Conservation (phyloP, 495 filamentous ascomycete genomes). For the Neurospora cerealis region DNA sequence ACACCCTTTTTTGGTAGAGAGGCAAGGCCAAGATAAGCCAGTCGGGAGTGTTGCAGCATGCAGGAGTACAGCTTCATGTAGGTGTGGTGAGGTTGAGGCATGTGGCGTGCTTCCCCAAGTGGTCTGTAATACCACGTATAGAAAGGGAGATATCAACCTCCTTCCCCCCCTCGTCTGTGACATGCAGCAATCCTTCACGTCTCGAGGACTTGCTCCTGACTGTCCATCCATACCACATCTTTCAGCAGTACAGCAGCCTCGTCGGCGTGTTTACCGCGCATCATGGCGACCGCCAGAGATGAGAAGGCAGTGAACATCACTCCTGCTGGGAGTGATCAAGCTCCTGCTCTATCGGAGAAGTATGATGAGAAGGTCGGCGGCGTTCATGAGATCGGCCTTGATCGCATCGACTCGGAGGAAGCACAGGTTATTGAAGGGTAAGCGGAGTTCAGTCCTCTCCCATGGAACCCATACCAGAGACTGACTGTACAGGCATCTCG, state of each 20-base stretch:
- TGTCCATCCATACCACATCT: neutral
- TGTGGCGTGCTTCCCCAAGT: neutral
- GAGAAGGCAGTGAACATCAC: neutral
- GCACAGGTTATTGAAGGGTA: neutral
- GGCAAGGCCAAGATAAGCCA: neutral
- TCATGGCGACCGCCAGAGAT: neutral
- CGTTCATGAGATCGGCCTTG: neutral
- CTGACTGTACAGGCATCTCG: constrained; percentile 7
- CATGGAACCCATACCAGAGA: neutral
- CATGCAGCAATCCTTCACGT: neutral
- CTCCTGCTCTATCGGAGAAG: neutral
- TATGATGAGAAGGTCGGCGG: neutral
- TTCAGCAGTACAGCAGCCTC: neutral
- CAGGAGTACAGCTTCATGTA: neutral
- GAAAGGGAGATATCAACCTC: neutral
- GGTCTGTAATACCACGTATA: neutral
- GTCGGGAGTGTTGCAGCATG: neutral
- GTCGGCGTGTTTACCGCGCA: neutral
- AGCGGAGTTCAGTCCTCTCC: neutral
- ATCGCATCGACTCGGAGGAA: neutral
- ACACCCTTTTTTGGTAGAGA: neutral
- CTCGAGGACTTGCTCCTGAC: neutral
- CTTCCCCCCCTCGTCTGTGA: neutral
- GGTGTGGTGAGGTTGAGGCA: neutral
- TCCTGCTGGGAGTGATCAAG: neutral